Conservation (phyloP, 139 green algal genomes). For the Ettlia oleoabundans region DNA sequence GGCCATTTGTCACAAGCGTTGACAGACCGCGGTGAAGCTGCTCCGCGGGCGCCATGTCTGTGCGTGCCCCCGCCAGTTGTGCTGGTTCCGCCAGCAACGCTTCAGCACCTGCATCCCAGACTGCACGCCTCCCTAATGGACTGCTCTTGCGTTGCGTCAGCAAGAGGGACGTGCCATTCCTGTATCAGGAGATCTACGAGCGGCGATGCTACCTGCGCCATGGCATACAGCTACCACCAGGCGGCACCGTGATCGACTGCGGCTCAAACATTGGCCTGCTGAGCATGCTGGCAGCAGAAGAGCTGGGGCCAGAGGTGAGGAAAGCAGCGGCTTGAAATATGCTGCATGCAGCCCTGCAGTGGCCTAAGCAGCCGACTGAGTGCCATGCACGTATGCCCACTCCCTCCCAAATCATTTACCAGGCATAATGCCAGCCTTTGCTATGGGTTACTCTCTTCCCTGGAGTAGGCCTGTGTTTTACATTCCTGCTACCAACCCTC, state of each 20-base stretch:
- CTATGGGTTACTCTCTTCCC: no score
- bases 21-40: no score
- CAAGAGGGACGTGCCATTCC: constrained; percentile 5
- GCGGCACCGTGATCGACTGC: neutral
- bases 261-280: constrained; percentile 20
- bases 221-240: constrained; percentile 4
- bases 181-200: constrained; percentile 15
- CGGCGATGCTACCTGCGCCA: constrained; percentile 8
- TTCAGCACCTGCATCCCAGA: no score
- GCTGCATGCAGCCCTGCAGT: neutral
- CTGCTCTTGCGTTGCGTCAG: neutral
- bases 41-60: no score
- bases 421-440: neutral
- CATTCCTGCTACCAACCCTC: neutral
- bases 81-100: no score
- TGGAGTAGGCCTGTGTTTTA: no score
- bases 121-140: neutral
- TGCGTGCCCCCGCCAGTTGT: no score
- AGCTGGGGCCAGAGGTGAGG: neutral
- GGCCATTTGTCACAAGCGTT: no score
- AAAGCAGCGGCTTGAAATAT: neutral
- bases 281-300: neutral
- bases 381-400: neutral
- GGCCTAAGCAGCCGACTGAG: neutral
- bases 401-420: neutral